A percentile compares a stretch with the other conserved stretches of the same genome.
Conservation (phyloP, 129 eudicot genomes). For the Flaveria linearis region DNA sequence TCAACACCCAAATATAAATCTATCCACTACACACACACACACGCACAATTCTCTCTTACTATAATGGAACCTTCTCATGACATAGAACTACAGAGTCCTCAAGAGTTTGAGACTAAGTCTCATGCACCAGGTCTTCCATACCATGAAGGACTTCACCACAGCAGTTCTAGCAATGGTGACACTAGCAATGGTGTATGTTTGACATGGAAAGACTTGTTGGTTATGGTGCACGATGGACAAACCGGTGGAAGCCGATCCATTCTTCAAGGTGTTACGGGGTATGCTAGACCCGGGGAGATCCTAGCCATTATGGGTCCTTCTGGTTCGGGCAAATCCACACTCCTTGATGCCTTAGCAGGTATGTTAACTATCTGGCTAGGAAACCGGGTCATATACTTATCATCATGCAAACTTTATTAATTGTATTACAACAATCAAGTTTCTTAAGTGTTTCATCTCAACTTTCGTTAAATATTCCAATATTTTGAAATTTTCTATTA, state of each 20-base stretch:
- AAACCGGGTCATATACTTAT: not conserved
- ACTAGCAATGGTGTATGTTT: conserved; percentile 30
- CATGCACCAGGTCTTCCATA: conserved; percentile 4
- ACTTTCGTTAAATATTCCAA: too few species aligned
- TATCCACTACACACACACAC: not conserved
- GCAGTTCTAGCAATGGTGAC: not conserved
- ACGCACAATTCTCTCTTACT: not conserved
- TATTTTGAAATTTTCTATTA: too few species aligned
- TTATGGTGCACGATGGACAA: conserved; percentile 39
- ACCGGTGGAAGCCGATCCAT: conserved; percentile 39
- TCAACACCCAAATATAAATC: not conserved
- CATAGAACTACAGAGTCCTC: not conserved
- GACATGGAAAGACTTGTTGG: conserved; percentile 59
- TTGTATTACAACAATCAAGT: not conserved
- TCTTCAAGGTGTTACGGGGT: conserved; percentile 46
- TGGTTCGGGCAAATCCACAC: conserved; percentile 63
- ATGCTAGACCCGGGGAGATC: conserved; percentile 54
- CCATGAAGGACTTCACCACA: not conserved
- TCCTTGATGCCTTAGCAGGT: conserved; percentile 67
- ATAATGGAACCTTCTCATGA: conserved; percentile 23
- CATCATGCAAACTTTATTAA: not conserved
- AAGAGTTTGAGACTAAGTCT: conserved; percentile 31
- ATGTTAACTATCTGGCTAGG: not conserved
- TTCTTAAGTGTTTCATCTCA: too few species aligned
- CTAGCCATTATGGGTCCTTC: conserved; percentile 76